Percentiles rank a stretch among this genome's conserved stretches.
Evolutionary conservation across 768 basidiomycete genomes (phyloP).

Genomic region (Tricholoma flavovirens): DNA sequence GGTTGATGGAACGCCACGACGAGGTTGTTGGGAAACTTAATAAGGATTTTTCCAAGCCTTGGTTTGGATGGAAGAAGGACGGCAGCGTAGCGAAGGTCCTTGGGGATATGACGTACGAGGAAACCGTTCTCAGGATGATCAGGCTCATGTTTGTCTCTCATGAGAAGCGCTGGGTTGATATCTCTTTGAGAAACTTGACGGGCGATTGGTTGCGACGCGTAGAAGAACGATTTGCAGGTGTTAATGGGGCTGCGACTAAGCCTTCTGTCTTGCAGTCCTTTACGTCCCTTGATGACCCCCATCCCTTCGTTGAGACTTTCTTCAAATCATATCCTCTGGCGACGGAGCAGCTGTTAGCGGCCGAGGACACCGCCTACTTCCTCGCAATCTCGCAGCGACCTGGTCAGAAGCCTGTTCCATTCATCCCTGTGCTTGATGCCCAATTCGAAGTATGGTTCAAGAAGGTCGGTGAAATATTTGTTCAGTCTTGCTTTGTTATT

Average conservation of each 20-base stretch:
- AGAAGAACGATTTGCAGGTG: slow-evolving; percentile 92
- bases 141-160: slow-evolving; percentile 92
- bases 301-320: slow-evolving; percentile 72
- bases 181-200: slow-evolving; percentile 85
- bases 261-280: slow-evolving; percentile 85
- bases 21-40: slow-evolving; percentile 92
- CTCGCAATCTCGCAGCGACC: slow-evolving; percentile 92
- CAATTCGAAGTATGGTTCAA: slow-evolving; percentile 99
- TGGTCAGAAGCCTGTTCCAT: slow-evolving; percentile 97
- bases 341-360: slow-evolving; percentile 78
- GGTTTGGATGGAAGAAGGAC: slow-evolving; percentile 98
- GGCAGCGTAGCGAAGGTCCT: slow-evolving; percentile 79
- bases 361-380: slow-evolving; percentile 95
- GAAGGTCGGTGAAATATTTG: slow-evolving; percentile 55
- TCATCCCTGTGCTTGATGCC: slow-evolving; percentile 92
- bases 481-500: neutral
- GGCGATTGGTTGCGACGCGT: slow-evolving; percentile 97
- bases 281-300: slow-evolving; percentile 75
- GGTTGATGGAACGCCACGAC: slow-evolving; percentile 82
- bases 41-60: slow-evolving; percentile 91
- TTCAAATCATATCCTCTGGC: slow-evolving; percentile 82
- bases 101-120: slow-evolving; percentile 98
- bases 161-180: slow-evolving; percentile 90
- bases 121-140: slow-evolving; percentile 86
- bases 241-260: slow-evolving; percentile 70